These are phyloP conservation scores for Aurantiochytrium sp. DNA, from an alignment of 108 stramenopile species.

Conservation along the genomic window DNA sequence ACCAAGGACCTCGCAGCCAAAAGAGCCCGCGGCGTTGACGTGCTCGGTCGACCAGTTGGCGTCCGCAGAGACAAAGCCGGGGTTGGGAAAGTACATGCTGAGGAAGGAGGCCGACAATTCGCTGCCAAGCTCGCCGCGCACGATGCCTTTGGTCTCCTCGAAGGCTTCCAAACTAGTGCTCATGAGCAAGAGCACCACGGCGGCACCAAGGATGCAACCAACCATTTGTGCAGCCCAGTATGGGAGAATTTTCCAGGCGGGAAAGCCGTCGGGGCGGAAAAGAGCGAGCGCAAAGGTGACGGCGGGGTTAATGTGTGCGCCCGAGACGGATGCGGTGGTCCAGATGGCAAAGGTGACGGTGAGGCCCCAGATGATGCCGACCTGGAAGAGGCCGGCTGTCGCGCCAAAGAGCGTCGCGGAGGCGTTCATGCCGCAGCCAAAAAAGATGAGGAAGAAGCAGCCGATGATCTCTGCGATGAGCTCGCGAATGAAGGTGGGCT, in stretches of 20 bases:
- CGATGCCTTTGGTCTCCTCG: background rate
- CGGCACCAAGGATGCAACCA: background rate
- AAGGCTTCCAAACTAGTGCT: background rate
- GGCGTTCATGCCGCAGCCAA: background rate
- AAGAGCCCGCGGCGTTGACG: no score
- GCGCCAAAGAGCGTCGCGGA: background rate
- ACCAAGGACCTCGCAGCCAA: no score
- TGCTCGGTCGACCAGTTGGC: background rate
- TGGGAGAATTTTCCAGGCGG: background rate
- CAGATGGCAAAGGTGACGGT: background rate
- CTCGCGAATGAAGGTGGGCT: background rate
- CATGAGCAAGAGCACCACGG: background rate
- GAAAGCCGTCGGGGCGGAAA: background rate
- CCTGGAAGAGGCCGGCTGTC: background rate
- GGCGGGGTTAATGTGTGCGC: background rate
- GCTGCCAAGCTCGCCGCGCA: background rate
- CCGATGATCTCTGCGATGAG: slow-evolving; percentile 14
- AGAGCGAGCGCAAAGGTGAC: background rate
- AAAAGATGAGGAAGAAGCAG: background rate
- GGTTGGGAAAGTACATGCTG: background rate
- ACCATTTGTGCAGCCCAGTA: background rate
- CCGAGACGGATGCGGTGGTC: background rate
- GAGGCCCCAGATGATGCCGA: background rate
- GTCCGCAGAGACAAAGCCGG: background rate
- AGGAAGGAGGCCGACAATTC: background rate